Base-by-base conservation (phyloP, 176 grass and related monocot genomes). In the Secale cereale region DNA sequence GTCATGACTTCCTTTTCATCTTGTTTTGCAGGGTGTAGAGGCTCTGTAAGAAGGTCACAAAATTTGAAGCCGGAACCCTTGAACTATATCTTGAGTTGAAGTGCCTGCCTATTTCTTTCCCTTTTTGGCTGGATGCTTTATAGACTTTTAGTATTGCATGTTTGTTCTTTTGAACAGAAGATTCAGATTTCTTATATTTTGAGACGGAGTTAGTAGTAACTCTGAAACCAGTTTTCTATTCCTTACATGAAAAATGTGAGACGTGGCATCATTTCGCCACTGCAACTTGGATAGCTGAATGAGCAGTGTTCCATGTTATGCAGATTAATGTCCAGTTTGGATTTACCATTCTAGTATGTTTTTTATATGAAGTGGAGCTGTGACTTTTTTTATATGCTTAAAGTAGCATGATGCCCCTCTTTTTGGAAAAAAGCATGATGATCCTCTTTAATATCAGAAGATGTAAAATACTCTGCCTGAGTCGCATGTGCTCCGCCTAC, bases 401-500 rank as follows among this genome's bases (percentile, higher is more conserved):
- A 11, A 41, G 39, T 41, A 41, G 39, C 39, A 63, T 28, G 60
- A 63, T 14, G 25, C 27, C 26, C n/a, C 10, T 61, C 59, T 25
- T n/a, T 31, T n/a, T n/a, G n/a, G n/a, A n/a, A n/a, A n/a, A n/a
- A n/a, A n/a, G n/a, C 6, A 65, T 30, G 62, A 65, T 17, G 27
- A 15, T 31, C 28, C 14, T 65, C 63, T 30, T 28, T 45, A 45
- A 45, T 45, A 45, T 45, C 41, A 45, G 1, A 45, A 45, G 12
- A 29, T 64, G 61, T 65, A 30, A 29, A 30, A 30, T 65, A 26
- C 20, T 71, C 23, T n/a, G 69, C 36, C 43, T 14, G 11, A 41
- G 78, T 35, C 66, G 57, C 65, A 32, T 8, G 60, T 41, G 43
- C 59, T 76, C 82, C 32, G 52, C 88, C 56, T 41, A 64, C 67